A percentile compares a stretch with the other conserved stretches of the same genome.
Conservation (phyloP, 2,329 filamentous ascomycete species). For the Cladosporium austrohemisphaericum region DNA sequence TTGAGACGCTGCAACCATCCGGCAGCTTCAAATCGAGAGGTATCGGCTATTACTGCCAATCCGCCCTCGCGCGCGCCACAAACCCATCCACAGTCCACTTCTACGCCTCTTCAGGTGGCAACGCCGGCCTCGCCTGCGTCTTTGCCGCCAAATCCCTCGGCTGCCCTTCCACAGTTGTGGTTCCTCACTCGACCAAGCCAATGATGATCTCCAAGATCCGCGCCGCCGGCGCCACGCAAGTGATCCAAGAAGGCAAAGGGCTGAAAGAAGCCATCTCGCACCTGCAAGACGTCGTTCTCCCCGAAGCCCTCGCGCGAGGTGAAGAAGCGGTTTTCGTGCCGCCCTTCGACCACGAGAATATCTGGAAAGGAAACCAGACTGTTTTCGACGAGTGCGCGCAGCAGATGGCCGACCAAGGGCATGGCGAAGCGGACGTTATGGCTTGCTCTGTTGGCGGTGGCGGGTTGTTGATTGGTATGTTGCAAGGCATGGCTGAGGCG, state of each 20-base stretch:
- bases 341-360: constrained; percentile 64
- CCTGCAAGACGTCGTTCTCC: constrained; percentile 57
- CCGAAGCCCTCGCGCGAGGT: constrained; percentile 37
- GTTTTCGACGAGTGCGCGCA: constrained; percentile 52
- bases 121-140: constrained; percentile 79
- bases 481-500: constrained; percentile 60
- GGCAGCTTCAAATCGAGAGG: constrained; percentile 81
- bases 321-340: constrained; percentile 59
- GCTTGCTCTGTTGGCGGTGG: constrained; percentile 79
- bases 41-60: constrained; percentile 67
- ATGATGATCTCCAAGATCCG: constrained; percentile 69
- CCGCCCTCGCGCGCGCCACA: constrained; percentile 40
- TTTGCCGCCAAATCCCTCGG: constrained; percentile 63
- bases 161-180: constrained; percentile 69
- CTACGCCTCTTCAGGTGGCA: constrained; percentile 77
- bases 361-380: constrained; percentile 64
- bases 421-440: constrained; percentile 59
- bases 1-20: constrained; percentile 79
- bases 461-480: constrained; percentile 72
- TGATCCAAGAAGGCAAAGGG: constrained; percentile 64
- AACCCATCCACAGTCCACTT: constrained; percentile 55
- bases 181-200: constrained; percentile 62
- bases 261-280: constrained; percentile 68
- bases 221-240: constrained; percentile 62
- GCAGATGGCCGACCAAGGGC: constrained; percentile 37